Evolutionary conservation across 164 flowering plant genomes (phyloP).

Genomic region (Echeveria elegans): DNA sequence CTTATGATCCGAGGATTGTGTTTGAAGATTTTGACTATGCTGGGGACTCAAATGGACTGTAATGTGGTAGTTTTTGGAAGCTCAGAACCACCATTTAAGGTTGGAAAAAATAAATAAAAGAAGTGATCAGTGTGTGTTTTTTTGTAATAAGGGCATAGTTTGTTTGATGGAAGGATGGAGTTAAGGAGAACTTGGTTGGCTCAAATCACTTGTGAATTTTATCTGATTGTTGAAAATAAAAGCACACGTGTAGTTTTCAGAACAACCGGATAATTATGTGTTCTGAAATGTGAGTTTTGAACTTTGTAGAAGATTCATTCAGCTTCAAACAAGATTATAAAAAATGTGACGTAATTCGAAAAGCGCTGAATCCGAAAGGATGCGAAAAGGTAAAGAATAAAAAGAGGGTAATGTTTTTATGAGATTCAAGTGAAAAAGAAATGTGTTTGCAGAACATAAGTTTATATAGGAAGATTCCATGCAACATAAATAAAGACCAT

Average conservation of each 20-base stretch:
- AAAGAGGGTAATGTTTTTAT: too few relatives aligned
- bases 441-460: too few relatives aligned
- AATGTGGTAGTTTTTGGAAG: conserved; percentile 22
- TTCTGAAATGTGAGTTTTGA: too few relatives aligned
- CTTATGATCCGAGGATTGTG: conserved; percentile 5
- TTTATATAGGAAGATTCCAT: too few relatives aligned
- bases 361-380: too few relatives aligned
- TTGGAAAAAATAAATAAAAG: neutral
- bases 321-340: too few relatives aligned
- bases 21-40: neutral
- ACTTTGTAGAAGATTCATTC: too few relatives aligned
- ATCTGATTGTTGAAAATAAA: neutral
- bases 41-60: conserved; percentile 12
- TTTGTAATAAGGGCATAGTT: neutral
- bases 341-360: too few relatives aligned
- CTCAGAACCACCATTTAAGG: conserved; percentile 46
- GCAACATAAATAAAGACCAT: too few relatives aligned
- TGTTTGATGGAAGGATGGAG: neutral
- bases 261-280: neutral
- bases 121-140: neutral
- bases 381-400: too few relatives aligned
- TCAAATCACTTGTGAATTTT: neutral
- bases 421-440: too few relatives aligned
- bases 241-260: conserved; percentile 1
- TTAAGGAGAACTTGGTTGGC: neutral